Base-by-base conservation (phyloP, 1,139 yeast species). In the Yamadazyma taylorii region DNA sequence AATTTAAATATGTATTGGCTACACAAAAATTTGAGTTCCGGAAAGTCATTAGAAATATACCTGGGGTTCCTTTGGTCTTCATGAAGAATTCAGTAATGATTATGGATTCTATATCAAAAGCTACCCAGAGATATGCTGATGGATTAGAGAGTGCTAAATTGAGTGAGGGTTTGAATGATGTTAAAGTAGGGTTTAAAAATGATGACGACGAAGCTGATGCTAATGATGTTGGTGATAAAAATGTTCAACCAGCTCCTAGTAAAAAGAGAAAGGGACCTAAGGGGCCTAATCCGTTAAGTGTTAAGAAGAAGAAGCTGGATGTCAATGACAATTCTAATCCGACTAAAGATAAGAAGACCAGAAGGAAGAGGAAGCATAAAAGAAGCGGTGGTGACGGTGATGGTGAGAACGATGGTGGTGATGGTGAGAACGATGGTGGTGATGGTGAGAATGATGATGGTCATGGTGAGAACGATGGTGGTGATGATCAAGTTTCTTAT, bases 61-160 rank as follows among this genome's bases (percentile, higher is more conserved):
- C 98, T 0, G 98, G 96, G 9, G 85, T 88, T 3, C 99, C 99
- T 0, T 62, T 92, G 47, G 68, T 90, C 7, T 89, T 85, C 58
- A 80, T 92, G 78, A 84, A 85, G 55, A 73, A 96, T 46, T 80
- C 96, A 1, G 98, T 94, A 16, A 86, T 92, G 92, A 82, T 92
- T 31, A 82, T 92, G 94, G 99, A 92, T 60, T 96, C 96, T 11
- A 67, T 90, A 48, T 85, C 95, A 35, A 77, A 75, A 32, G 85
- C 85, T 9, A 84, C 94, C 33, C 71, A 74, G 13, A 63, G 65
- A 36, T 76, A 73, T 24, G 80, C 86, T 30, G 62, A 63, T 30
- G 53, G 60, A 24, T 66, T 74, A 34, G 98, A 92, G 58, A 57
- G 63, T 5, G 68, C 70, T 28, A 92, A 94, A 54, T 69, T 92